Evolutionary conservation across 257 asterid species (phyloP).

Genomic region (Solanum gandarillasii): DNA sequence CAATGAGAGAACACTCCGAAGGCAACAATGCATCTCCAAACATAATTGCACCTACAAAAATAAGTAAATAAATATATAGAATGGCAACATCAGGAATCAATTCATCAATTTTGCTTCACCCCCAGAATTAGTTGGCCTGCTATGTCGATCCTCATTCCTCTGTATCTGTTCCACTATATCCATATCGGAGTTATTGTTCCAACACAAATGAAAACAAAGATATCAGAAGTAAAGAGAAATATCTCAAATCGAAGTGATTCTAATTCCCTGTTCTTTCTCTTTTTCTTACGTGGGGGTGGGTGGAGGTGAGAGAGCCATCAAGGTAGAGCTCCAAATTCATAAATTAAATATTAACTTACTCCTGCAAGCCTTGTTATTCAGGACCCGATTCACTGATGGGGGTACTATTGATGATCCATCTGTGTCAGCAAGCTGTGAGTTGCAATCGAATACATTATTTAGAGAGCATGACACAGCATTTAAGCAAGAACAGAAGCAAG

Average conservation of each 20-base stretch:
- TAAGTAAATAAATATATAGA: not conserved
- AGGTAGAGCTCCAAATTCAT: not conserved
- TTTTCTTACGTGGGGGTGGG: not conserved
- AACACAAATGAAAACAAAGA: not conserved
- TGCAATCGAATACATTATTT: conserved; percentile 6
- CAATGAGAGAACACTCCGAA: conserved; percentile 88
- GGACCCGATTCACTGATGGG: conserved; percentile 71
- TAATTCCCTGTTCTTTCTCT: not conserved
- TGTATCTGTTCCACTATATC: not conserved
- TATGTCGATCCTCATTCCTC: not conserved
- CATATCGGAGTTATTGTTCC: not conserved
- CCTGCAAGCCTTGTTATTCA: conserved; percentile 94
- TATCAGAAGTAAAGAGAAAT: not conserved
- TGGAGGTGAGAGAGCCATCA: not conserved
- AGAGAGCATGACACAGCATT: not conserved
- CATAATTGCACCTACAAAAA: conserved; percentile 78
- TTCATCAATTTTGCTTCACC: not conserved
- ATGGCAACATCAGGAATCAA: not conserved
- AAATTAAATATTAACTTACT: conserved; percentile 28
- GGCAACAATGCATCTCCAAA: conserved; percentile 84
- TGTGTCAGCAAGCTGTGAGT: conserved; percentile 69
- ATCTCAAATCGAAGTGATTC: not conserved
- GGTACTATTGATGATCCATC: conserved; percentile 93
- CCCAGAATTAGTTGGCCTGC: not conserved
- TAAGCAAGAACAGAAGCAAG: not conserved